phyloP scores from a whole-genome alignment of 129 eudicot species.

The Flaveria linearis region DNA sequence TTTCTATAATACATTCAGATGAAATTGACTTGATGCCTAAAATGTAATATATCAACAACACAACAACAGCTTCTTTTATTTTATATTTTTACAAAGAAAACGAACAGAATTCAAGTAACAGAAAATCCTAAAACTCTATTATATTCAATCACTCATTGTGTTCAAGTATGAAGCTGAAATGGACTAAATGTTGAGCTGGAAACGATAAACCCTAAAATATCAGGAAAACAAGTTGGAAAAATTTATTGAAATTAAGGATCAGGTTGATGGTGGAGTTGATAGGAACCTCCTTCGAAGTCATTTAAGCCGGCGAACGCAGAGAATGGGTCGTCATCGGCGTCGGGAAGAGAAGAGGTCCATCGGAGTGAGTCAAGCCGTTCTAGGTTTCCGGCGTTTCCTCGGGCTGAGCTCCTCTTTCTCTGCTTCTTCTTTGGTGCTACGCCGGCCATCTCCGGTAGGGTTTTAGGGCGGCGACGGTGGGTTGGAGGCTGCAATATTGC shows the following conservation, averaged over 20 bases:
- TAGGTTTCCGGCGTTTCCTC: slow-evolving; percentile 40
- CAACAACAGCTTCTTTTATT: neutral
- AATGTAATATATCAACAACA: neutral
- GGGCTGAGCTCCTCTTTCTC: slow-evolving; percentile 39
- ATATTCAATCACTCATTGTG: slow-evolving; percentile 1
- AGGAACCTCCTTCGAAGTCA: slow-evolving; percentile 85
- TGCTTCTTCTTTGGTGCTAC: slow-evolving; percentile 41
- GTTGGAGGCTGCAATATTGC: neutral
- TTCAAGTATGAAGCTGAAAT: neutral
- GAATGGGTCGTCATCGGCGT: slow-evolving; percentile 57
- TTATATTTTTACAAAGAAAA: neutral
- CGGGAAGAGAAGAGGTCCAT: slow-evolving; percentile 72
- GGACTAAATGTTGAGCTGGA: slow-evolving; percentile 10
- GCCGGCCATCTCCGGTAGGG: slow-evolving; percentile 53
- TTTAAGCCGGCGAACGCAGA: slow-evolving; percentile 68
- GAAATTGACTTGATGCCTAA: neutral
- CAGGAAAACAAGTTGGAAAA: neutral
- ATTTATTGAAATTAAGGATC: neutral
- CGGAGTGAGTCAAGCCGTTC: slow-evolving; percentile 70
- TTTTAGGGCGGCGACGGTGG: slow-evolving; percentile 25
- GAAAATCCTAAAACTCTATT: neutral
- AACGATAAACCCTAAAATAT: slow-evolving; percentile 17
- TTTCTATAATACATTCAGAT: neutral
- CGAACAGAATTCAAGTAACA: neutral
- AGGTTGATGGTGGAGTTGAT: neutral